Evolutionary conservation across 2,329 filamentous ascomycete genomes (phyloP).

Genomic region (Botrytis porri): DNA sequence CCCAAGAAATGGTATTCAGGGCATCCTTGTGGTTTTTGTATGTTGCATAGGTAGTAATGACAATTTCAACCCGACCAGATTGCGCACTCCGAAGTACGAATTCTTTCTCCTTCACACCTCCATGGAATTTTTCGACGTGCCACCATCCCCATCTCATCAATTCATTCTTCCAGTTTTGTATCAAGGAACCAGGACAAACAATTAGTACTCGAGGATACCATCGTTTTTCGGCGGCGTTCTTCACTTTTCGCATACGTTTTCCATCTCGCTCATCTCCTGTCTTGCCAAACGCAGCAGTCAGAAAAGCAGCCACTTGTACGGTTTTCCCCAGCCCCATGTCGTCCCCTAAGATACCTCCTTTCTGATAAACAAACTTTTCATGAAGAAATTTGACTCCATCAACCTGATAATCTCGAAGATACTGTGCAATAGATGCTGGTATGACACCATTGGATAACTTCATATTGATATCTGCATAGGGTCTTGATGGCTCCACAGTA

Average conservation of each 20-base stretch:
- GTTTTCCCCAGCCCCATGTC: constrained; percentile 98
- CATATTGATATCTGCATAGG: constrained; percentile 73
- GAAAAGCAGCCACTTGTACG: constrained; percentile 89
- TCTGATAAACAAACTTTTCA: constrained; percentile 84
- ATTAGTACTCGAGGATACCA: constrained; percentile 88
- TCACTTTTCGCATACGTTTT: constrained; percentile 84
- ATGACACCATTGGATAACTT: constrained; percentile 75
- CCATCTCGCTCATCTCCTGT: constrained; percentile 81
- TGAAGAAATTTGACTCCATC: constrained; percentile 83
- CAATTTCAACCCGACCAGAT: constrained; percentile 77
- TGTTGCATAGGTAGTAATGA: constrained; percentile 92
- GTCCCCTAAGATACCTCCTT: constrained; percentile 75
- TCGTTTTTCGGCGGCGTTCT: constrained; percentile 51
- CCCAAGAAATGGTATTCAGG: constrained; percentile 87
- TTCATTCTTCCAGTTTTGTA: constrained; percentile 89
- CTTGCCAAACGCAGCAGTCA: constrained; percentile 91
- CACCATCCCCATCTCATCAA: constrained; percentile 93
- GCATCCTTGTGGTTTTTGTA: constrained; percentile 73
- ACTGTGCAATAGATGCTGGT: constrained; percentile 85
- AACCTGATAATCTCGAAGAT: constrained; percentile 88
- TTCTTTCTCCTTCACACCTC: constrained; percentile 62
- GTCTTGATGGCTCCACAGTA: constrained; percentile 60
- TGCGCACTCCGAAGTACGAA: constrained; percentile 69
- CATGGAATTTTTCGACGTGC: constrained; percentile 82
- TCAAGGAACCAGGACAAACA: constrained; percentile 82